A percentile compares a stretch with the other conserved stretches of the same genome.
Evolutionary conservation across 2,329 filamentous ascomycete genomes (phyloP).

Genomic region (Madurella fahalii): DNA sequence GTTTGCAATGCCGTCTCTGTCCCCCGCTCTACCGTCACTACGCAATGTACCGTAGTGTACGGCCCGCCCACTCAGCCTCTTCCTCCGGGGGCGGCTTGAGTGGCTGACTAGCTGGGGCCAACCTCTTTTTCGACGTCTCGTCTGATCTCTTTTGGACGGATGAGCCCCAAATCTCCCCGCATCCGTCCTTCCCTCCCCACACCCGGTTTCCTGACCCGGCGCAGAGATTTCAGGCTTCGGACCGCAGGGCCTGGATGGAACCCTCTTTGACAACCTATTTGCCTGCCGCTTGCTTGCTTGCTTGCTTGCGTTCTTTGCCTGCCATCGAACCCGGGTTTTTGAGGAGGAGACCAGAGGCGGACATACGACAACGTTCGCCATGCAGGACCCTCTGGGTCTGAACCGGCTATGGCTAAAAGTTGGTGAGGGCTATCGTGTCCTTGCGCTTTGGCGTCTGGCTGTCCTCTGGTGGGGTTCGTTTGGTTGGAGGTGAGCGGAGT

Average conservation of each 20-base stretch:
- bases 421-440: slow-evolving; percentile 9
- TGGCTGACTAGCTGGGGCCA: too few relatives aligned
- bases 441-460: neutral
- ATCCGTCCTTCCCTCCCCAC: neutral
- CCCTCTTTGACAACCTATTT: slow-evolving; percentile 8
- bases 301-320: neutral
- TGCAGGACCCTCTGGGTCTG: neutral
- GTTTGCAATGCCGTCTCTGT: neutral
- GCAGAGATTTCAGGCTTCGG: slow-evolving; percentile 18
- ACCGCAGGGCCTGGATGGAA: slow-evolving; percentile 23
- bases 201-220: slow-evolving; percentile 3
- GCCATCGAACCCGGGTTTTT: neutral
- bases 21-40: neutral
- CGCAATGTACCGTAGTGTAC: neutral
- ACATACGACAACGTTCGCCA: neutral
- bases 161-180: too few relatives aligned
- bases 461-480: neutral
- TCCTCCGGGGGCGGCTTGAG: neutral
- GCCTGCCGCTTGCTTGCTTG: neutral
- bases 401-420: neutral
- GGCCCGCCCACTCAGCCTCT: neutral
- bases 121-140: too few relatives aligned
- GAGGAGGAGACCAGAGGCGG: neutral
- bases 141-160: too few relatives aligned
- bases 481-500: neutral